phyloP scores from a whole-genome alignment of 192 early-diverging fungal species.

The Coemansia sp. region DNA sequence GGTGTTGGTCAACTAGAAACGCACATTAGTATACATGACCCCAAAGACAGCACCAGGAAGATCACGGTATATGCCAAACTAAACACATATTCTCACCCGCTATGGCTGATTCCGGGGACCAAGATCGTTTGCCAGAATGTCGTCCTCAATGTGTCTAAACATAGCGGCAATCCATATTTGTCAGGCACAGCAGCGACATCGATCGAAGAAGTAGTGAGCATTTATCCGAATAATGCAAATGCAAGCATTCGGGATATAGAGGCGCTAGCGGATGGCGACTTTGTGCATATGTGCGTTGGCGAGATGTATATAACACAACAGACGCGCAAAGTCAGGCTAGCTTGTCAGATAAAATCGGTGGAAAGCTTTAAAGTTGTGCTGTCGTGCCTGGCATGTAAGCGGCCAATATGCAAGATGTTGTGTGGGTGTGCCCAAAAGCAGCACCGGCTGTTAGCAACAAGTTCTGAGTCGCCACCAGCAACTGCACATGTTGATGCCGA shows the following conservation, averaged over 20 bases:
- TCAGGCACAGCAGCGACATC: conserved; percentile 9
- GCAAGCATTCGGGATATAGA: background rate
- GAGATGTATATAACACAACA: background rate
- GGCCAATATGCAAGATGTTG: conserved; percentile 14
- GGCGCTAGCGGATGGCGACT: background rate
- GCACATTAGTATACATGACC: conserved; percentile 21
- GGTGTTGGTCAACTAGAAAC: conserved; percentile 17
- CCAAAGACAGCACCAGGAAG: conserved; percentile 4
- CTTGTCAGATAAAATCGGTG: conserved; percentile 13
- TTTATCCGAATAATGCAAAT: too few species aligned
- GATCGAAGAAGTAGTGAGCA: conserved; percentile 6
- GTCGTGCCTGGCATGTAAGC: conserved; percentile 19
- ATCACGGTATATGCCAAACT: conserved; percentile 28
- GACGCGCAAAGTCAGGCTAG: background rate
- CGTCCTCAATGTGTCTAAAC: conserved; percentile 8
- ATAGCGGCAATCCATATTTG: conserved; percentile 23
- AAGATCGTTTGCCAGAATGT: conserved; percentile 19
- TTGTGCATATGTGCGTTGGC: conserved; percentile 9
- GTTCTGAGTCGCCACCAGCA: background rate
- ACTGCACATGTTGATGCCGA: conserved; percentile 2
- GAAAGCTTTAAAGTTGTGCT: conserved; percentile 12
- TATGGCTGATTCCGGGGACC: conserved; percentile 32
- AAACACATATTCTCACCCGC: conserved; percentile 25
- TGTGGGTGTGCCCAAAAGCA: conserved; percentile 27
- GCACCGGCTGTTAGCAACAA: conserved; percentile 5